Base-by-base conservation (phyloP, 352 stramenopile genomes). In the Aphanomyces stellatus region DNA sequence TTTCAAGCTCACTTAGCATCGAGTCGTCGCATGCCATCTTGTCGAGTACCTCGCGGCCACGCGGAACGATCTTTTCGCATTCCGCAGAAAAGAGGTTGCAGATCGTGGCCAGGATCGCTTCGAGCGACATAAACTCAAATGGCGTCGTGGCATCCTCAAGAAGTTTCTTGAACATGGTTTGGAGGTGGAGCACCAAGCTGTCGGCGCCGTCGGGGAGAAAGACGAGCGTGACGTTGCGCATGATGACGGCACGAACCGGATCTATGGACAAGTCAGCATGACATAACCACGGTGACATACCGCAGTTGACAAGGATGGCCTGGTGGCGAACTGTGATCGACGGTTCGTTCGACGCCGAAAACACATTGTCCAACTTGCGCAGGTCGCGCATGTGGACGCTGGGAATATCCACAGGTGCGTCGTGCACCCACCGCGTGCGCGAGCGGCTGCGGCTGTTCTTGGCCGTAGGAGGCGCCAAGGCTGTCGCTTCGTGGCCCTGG, bases 291-390 rank as follows among this genome's bases (percentile, higher is more conserved):
- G n/a, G n/a, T 7, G n/a, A 2, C 35, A 72, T 65, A 87, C 80
- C 82, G 17, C 81, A 81, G 43, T 80, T 82, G 65, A 82, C 74
- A 17, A 76, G 76, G 67, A 72, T 81, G 31, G 63, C 75, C 64
- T 77, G 77, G 55, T 79, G 78, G 37, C 74, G 72, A 10, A 80
- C 66, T 24, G 74, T 60, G 41, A 82, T 74, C 4, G 62, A 73
- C 8, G 75, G 70, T 24, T 81, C 73, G 59, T 78, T 75, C 13
- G 71, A 71, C 2, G 51, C 68, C 24, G 75, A 65, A 22, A 81
- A 81, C 4, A 71, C 63, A 33, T 73, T 66, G 61, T 79, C 73
- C 15, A 81, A 51, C 28, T 81, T 74, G 34, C 75, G 71, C 33
- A 81, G 31, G 42, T 81, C 75, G 0, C 75, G 73, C 68, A 74